A percentile compares a stretch with the other conserved stretches of the same genome.
Conservation (phyloP, 768 basidiomycete genomes). For the Brasilioporus rufonigricans region DNA sequence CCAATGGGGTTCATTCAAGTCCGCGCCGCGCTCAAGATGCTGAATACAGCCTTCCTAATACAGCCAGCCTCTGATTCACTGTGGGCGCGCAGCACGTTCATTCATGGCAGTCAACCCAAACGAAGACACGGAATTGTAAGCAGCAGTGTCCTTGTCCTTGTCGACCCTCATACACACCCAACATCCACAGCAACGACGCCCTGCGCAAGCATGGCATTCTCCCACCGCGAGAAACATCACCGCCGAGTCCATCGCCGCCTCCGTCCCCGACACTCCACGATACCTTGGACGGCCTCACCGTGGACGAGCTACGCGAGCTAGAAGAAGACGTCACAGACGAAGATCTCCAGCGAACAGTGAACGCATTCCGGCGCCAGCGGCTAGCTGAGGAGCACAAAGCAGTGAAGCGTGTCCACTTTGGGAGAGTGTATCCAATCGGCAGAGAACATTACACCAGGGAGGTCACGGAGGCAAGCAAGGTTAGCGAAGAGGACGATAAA, state of each 20-base stretch:
- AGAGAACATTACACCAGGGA: slow-evolving; percentile 94
- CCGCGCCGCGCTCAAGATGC: slow-evolving; percentile 17
- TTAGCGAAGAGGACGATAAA: slow-evolving; percentile 62
- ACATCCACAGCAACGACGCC: slow-evolving; percentile 73
- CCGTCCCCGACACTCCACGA: slow-evolving; percentile 71
- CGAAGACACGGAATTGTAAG: slow-evolving; percentile 97
- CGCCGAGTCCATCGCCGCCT: slow-evolving; percentile 78
- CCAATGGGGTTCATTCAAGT: slow-evolving; percentile 20
- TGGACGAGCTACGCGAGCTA: slow-evolving; percentile 62
- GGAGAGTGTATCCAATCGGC: slow-evolving; percentile 82
- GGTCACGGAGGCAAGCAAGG: slow-evolving; percentile 88
- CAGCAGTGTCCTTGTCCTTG: not conserved
- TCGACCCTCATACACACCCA: not conserved
- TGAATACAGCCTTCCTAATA: slow-evolving; percentile 34
- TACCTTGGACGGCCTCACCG: slow-evolving; percentile 59
- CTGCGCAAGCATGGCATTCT: slow-evolving; percentile 91
- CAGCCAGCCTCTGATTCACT: slow-evolving; percentile 7
- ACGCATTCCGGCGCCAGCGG: slow-evolving; percentile 60
- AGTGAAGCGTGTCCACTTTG: slow-evolving; percentile 68
- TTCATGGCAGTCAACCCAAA: slow-evolving; percentile 69
- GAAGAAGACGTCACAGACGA: slow-evolving; percentile 74
- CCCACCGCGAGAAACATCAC: slow-evolving; percentile 66
- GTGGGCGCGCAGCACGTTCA: slow-evolving; percentile 1
- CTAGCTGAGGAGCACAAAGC: slow-evolving; percentile 59
- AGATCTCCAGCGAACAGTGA: slow-evolving; percentile 72